phyloP scores from a whole-genome alignment of 352 stramenopile species.

The Halophytophthora polymorphica region DNA sequence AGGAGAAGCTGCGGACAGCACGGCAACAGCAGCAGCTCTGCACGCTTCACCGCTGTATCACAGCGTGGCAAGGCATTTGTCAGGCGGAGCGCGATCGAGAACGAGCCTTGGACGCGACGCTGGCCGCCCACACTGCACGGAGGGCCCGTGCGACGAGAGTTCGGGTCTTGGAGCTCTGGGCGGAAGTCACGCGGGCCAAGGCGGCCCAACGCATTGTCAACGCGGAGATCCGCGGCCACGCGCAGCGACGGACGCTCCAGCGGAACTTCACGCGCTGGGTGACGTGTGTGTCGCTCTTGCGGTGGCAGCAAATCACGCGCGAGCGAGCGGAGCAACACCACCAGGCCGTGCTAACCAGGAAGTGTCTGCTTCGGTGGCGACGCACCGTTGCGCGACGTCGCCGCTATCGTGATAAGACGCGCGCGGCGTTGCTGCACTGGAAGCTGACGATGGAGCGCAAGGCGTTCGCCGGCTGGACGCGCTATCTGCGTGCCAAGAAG shows the following conservation, averaged over 20 bases:
- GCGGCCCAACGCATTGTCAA: constrained; percentile 25
- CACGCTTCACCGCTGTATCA: constrained; percentile 12
- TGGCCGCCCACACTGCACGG: constrained; percentile 3
- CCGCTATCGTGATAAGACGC: constrained; percentile 21
- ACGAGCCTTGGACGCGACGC: background rate
- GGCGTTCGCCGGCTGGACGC: constrained; percentile 31
- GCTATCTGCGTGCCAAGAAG: constrained; percentile 27
- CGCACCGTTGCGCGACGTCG: constrained; percentile 11
- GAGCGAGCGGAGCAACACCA: constrained; percentile 32
- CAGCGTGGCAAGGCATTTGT: constrained; percentile 16
- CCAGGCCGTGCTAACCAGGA: constrained; percentile 16
- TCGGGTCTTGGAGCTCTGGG: constrained; percentile 16
- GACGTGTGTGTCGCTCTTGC: constrained; percentile 24
- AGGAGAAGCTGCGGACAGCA: constrained; percentile 3
- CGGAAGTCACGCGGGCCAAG: constrained; percentile 19
- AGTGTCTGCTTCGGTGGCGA: constrained; percentile 35
- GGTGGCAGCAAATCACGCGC: constrained; percentile 43
- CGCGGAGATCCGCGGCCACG: constrained; percentile 28
- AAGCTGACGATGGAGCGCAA: constrained; percentile 36
- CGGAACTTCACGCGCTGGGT: constrained; percentile 28
- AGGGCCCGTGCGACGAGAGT: constrained; percentile 6
- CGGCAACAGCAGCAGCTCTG: constrained; percentile 2
- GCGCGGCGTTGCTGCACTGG: constrained; percentile 48
- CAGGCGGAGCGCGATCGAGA: constrained; percentile 8
- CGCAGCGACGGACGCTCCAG: constrained; percentile 21